A percentile compares a stretch with the other conserved stretches of the same genome.
These are phyloP conservation scores for Diaporthe sp. DNA, from an alignment of 2,329 filamentous ascomycete species.

Conservation along the genomic window DNA sequence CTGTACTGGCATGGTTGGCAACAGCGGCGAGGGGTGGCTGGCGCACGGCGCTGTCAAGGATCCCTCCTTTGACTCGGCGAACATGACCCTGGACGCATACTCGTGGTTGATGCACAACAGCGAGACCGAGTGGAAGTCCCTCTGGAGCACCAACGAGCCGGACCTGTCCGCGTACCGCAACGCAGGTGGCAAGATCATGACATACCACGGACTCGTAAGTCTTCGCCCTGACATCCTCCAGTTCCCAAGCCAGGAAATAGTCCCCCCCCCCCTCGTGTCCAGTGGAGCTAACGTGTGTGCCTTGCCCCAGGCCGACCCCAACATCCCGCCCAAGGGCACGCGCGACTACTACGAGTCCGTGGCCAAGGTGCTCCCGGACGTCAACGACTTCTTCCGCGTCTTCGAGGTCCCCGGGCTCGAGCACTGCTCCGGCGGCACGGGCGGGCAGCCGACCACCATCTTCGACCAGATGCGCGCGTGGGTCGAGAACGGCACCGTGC, in stretches of 20 bases:
- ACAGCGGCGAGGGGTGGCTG: conserved; percentile 1
- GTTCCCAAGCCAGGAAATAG: too few species aligned
- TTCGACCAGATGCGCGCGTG: conserved; percentile 15
- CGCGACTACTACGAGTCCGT: conserved; percentile 1
- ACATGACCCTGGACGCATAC: not conserved
- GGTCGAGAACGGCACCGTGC: conserved; percentile 8
- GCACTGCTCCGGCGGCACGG: conserved; percentile 49
- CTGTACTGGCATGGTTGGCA: not conserved
- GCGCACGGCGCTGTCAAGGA: not conserved
- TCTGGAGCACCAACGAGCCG: conserved; percentile 7
- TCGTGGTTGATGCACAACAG: not conserved
- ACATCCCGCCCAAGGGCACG: conserved; percentile 6
- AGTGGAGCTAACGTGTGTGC: not conserved
- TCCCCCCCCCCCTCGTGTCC: not conserved
- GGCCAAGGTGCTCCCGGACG: conserved; percentile 17
- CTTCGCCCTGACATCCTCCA: not conserved
- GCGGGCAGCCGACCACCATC: conserved; percentile 43
- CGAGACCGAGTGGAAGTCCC: not conserved
- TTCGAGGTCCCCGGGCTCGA: conserved; percentile 49
- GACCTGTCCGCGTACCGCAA: not conserved
- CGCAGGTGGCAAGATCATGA: not conserved
- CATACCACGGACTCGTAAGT: conserved; percentile 13
- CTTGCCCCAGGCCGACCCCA: not conserved
- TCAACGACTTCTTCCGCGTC: conserved; percentile 49
- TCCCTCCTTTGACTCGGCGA: not conserved